Evolutionary conservation across 371 early-diverging fungal species (phyloP).

Genomic region (Lichtheimia ornata): DNA sequence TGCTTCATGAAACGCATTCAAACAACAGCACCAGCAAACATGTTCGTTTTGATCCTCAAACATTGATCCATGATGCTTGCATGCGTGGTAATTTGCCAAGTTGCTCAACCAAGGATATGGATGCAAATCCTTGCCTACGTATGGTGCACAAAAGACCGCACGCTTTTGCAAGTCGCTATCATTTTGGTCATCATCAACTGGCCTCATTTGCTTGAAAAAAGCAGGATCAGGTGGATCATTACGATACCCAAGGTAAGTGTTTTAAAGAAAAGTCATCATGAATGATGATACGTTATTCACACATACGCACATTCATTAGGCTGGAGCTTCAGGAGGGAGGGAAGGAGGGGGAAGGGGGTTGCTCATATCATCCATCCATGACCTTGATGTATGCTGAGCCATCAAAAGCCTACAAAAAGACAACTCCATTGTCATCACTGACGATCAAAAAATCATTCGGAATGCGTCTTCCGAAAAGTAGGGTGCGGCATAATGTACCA

Average conservation of each 20-base stretch:
- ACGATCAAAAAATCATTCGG: too few relatives aligned
- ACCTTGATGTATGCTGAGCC: too few relatives aligned
- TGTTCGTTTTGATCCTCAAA: slow-evolving; percentile 41
- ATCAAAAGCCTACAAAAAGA: too few relatives aligned
- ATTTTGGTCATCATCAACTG: slow-evolving; percentile 35
- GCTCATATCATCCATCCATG: too few relatives aligned
- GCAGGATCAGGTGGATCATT: slow-evolving; percentile 33
- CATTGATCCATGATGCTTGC: slow-evolving; percentile 41
- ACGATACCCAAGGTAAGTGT: slow-evolving; percentile 43
- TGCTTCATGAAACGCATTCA: too few relatives aligned
- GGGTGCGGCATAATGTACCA: too few relatives aligned
- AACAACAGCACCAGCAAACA: slow-evolving; percentile 1
- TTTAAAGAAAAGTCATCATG: background rate
- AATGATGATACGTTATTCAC: background rate
- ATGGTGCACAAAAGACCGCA: slow-evolving; percentile 13
- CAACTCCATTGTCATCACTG: too few relatives aligned
- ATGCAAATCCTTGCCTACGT: too few relatives aligned
- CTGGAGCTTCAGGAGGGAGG: too few relatives aligned
- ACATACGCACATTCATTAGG: slow-evolving; percentile 16
- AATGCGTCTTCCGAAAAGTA: too few relatives aligned
- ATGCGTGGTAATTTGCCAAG: slow-evolving; percentile 33
- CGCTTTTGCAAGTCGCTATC: slow-evolving; percentile 35
- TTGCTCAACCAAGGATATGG: slow-evolving; percentile 9
- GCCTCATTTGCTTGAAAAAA: slow-evolving; percentile 17
- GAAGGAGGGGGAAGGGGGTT: too few relatives aligned